Evolutionary conservation across 345 rosid genomes (phyloP).

Genomic region (Rhizophora apiculata): DNA sequence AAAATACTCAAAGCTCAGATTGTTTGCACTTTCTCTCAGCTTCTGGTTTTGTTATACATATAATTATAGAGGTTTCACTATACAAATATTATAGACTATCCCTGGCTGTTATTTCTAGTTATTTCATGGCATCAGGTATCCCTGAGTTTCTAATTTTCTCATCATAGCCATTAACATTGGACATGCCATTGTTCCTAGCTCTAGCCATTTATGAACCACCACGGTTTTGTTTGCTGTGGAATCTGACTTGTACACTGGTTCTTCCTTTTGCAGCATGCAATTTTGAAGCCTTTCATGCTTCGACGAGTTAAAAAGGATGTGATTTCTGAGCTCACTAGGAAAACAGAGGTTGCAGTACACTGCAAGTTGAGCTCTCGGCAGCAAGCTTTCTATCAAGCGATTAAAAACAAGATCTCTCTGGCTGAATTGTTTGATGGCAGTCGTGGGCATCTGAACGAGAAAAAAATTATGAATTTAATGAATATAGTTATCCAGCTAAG

Average conservation of each 20-base stretch:
- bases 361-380: conserved; percentile 98
- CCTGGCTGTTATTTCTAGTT: no score
- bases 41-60: no score
- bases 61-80: no score
- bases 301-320: conserved; percentile 95
- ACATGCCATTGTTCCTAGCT: no score
- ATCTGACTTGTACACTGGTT: conserved; percentile 4
- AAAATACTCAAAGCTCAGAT: no score
- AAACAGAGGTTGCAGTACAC: conserved; percentile 90
- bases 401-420: conserved; percentile 93
- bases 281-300: conserved; percentile 97
- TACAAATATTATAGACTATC: no score
- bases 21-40: no score
- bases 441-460: conserved; percentile 92
- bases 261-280: conserved; percentile 74
- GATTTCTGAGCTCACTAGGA: conserved; percentile 84
- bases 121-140: no score
- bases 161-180: no score
- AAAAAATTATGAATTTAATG: conserved; percentile 94
- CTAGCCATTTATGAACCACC: no score
- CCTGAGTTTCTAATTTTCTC: no score
- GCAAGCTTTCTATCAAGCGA: conserved; percentile 98
- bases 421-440: conserved; percentile 86
- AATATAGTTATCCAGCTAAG: conserved; percentile 97
- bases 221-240: no score